Evolutionary conservation across 257 asterid genomes (phyloP).

Genomic region (Ballota nigra): DNA sequence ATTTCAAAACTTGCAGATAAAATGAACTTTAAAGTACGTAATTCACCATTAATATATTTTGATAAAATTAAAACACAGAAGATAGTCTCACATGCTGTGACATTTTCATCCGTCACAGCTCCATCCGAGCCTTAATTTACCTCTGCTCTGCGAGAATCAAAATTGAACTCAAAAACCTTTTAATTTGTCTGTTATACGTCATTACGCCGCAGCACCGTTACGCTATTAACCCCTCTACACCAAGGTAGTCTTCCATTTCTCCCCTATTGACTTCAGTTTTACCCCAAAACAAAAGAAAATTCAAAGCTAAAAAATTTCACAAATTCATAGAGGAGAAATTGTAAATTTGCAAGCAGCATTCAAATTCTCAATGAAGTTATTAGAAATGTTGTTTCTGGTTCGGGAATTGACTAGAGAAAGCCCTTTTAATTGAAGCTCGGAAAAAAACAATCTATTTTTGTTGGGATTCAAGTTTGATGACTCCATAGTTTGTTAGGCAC

Average conservation of each 20-base stretch:
- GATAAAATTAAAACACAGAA: neutral
- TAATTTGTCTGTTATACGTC: constrained; percentile 1
- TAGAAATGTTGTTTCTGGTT: constrained; percentile 32
- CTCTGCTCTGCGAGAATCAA: neutral
- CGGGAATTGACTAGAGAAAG: constrained; percentile 43
- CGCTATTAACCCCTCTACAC: neutral
- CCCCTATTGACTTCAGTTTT: constrained; percentile 27
- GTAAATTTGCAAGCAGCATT: neutral
- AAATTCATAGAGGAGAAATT: constrained; percentile 13
- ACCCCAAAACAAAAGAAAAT: constrained; percentile 27
- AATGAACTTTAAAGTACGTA: too few relatives aligned
- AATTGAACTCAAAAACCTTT: neutral
- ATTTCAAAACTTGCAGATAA: too few relatives aligned
- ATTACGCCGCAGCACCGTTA: neutral
- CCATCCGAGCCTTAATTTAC: neutral
- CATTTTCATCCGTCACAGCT: constrained; percentile 5
- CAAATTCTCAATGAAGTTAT: constrained; percentile 13
- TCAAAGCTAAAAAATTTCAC: constrained; percentile 13
- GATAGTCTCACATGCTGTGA: neutral
- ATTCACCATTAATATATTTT: too few relatives aligned
- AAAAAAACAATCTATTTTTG: constrained; percentile 19
- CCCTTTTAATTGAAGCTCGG: constrained; percentile 17
- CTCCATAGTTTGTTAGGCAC: constrained; percentile 56
- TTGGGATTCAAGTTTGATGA: constrained; percentile 20
- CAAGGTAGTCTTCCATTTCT: constrained; percentile 6